A percentile compares a stretch with the other conserved stretches of the same genome.
Evolutionary conservation across 208 protist species (phyloP).

Genomic region (Acanthamoeba quina): DNA sequence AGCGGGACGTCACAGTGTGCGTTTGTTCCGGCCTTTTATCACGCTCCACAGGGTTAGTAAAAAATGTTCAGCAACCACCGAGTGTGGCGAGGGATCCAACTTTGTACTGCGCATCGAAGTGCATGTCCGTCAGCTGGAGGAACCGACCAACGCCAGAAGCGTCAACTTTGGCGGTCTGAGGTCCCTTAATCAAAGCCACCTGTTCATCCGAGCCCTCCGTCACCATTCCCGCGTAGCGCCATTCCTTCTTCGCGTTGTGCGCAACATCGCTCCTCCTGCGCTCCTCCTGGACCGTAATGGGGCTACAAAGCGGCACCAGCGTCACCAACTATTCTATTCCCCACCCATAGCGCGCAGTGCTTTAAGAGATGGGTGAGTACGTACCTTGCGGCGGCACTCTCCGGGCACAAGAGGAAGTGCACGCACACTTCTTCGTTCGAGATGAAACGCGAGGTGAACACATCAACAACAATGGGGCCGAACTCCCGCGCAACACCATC

Average conservation of each 20-base stretch:
- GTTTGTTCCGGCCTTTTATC: slow-evolving; percentile 25
- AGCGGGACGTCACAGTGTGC: slow-evolving; percentile 28
- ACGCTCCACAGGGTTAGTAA: not conserved
- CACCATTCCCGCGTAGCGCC: not conserved
- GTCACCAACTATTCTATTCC: not conserved
- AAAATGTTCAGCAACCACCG: not conserved
- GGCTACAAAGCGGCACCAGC: not conserved
- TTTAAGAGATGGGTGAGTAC: not conserved
- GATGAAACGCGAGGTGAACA: slow-evolving; percentile 29
- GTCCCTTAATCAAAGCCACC: not conserved
- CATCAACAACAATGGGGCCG: slow-evolving; percentile 12
- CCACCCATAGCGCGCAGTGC: not conserved
- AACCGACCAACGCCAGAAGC: not conserved
- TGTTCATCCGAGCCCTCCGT: not conserved
- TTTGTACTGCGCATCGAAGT: slow-evolving; percentile 38
- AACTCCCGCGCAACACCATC: slow-evolving; percentile 30
- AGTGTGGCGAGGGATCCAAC: not conserved
- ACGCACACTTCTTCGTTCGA: slow-evolving; percentile 45
- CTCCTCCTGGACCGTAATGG: not conserved
- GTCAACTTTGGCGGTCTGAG: not conserved
- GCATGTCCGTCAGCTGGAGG: slow-evolving; percentile 54
- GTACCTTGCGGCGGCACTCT: not conserved
- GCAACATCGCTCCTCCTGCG: not conserved
- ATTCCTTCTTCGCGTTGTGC: not conserved
- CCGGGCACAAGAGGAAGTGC: slow-evolving; percentile 54